Conservation (phyloP, 1,284 basidiomycete genomes). For the Lignosus rhinocerotis region DNA sequence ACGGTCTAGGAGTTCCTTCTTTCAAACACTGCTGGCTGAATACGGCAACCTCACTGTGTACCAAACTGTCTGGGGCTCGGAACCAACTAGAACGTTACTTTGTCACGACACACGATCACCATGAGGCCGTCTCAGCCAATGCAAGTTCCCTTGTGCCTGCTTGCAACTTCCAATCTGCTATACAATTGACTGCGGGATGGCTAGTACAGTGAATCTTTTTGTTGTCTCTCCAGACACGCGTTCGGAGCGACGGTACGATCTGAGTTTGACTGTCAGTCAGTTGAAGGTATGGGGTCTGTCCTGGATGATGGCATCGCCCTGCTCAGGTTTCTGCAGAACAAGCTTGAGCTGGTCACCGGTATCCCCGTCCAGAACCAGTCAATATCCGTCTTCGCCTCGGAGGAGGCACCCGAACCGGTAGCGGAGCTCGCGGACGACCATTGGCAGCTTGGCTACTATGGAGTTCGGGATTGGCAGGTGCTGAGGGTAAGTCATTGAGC, state of each 20-base stretch:
- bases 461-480: slow-evolving; percentile 66
- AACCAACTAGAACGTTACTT: neutral
- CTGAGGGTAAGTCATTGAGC: slow-evolving; percentile 58
- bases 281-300: slow-evolving; percentile 63
- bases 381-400: slow-evolving; percentile 64
- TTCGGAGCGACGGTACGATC: slow-evolving; percentile 82
- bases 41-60: no score
- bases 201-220: slow-evolving; percentile 65
- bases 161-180: neutral
- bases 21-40: no score
- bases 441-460: slow-evolving; percentile 73
- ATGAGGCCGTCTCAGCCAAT: slow-evolving; percentile 26
- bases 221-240: slow-evolving; percentile 86
- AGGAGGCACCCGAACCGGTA: slow-evolving; percentile 52
- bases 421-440: slow-evolving; percentile 65
- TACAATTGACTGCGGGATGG: slow-evolving; percentile 37
- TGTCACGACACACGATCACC: neutral
- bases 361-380: slow-evolving; percentile 74
- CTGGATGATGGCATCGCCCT: no score
- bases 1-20: no score
- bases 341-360: slow-evolving; percentile 90
- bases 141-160: slow-evolving; percentile 11
- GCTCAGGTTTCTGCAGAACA: slow-evolving; percentile 51
- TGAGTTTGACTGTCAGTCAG: slow-evolving; percentile 68
- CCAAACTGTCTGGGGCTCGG: no score